Evolutionary conservation across 2,329 filamentous ascomycete species (phyloP), one percentile per base, ranked within the genome.

Genomic region (Arthrobotrys megalospora): DNA sequence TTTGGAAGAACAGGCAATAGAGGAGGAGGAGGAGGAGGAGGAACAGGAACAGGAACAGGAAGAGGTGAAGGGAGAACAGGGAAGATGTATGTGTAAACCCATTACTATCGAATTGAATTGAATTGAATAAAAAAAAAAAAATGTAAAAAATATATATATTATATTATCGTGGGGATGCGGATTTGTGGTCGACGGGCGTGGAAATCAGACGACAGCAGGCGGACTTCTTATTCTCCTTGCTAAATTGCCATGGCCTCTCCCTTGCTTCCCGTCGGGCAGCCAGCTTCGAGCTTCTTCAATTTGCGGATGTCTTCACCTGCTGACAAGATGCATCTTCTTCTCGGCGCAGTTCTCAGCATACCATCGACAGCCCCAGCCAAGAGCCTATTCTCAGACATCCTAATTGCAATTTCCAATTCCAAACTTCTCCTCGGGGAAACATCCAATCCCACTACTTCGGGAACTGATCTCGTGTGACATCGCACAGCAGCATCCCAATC

Each of bases 301-400:
- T 11, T 45, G 6, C 36, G 36, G 36, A 10, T 38, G 36, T 38
- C 36, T 45, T 16, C n/a, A 45, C 41, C 41, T 45, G 41, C 41
- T 45, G 41, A 45, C 41, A 32, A n/a, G 21, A 52, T 12, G 21
- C 12, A 32, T 14, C 24, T 19, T 19, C n/a, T 7, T 43, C 65
- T 69, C 50, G 65, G 65, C 65, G 50, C 65, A 69, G 65, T 48
- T 16, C 50, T 36, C 65, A 24, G 50, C 52, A 47, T 43, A 47
- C 52, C 41, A 60, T 60, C 50, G 28, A 36, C 36, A 52, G 10
- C 24, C 24, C 21, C 24, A 24, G 63, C 63, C 63, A 66, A 66
- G 63, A 53, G 43, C 12, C 24, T 36, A n/a, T 38, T 65, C 48
- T 34, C 41, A 55, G 43, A 55, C 41, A 19, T 16, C 7, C 47